Evolutionary conservation across 345 rosid genomes (phyloP).

Genomic region (Euphorbia tirucalli): DNA sequence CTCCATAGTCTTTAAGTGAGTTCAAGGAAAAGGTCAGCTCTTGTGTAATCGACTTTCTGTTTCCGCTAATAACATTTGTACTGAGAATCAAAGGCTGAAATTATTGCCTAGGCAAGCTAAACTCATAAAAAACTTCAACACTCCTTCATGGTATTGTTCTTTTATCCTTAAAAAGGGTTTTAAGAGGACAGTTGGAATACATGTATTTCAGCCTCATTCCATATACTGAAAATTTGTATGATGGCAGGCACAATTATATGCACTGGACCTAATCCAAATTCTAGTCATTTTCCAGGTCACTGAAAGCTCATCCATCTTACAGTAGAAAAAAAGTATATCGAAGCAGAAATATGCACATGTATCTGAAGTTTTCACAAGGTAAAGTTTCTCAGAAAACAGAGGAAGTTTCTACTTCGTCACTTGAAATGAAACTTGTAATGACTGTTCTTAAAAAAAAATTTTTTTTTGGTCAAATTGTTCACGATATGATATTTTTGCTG

Average conservation of each 20-base stretch:
- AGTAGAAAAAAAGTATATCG: not conserved
- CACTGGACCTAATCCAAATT: not conserved
- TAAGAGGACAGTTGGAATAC: not conserved
- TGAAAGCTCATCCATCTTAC: not conserved
- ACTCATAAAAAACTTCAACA: not conserved
- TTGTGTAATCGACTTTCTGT: not conserved
- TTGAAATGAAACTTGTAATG: not conserved
- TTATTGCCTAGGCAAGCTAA: not conserved
- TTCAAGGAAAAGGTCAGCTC: not conserved
- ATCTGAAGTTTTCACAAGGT: not conserved
- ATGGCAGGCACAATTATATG: not conserved
- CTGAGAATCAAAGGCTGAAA: not conserved
- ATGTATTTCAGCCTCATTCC: not conserved
- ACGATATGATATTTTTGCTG: not conserved
- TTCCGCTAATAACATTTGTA: not conserved
- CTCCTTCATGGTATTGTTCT: not conserved
- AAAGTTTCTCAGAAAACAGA: not conserved
- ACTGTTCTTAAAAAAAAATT: not conserved
- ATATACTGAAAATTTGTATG: not conserved
- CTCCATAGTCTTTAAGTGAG: conserved; percentile 3
- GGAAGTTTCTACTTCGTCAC: not conserved
- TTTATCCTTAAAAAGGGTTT: not conserved
- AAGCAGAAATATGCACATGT: not conserved
- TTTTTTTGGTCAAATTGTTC: not conserved
- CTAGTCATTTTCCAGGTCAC: not conserved